Evolutionary conservation across 257 asterid genomes (phyloP).

Genomic region (Solanum microdontum): DNA sequence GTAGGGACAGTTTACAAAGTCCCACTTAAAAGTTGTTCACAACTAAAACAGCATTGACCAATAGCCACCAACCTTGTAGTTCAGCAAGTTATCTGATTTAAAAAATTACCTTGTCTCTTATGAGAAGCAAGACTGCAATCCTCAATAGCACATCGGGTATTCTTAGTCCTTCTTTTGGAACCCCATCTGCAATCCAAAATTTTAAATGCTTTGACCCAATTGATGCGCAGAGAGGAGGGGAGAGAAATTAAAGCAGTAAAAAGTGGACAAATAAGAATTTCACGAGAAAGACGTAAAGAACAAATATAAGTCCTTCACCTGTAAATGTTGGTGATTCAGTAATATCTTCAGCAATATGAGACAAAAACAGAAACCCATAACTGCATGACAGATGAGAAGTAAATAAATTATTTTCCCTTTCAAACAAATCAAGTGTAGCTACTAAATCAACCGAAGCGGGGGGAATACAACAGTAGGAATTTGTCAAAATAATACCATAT

Average conservation of each 20-base stretch:
- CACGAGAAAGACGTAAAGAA: background rate
- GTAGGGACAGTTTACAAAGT: background rate
- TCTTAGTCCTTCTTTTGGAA: conserved; percentile 92
- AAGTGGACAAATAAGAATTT: conserved; percentile 4
- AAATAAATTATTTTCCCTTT: background rate
- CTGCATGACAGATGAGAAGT: conserved; percentile 26
- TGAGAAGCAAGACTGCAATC: conserved; percentile 55
- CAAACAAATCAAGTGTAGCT: background rate
- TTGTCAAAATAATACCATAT: background rate
- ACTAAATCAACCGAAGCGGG: background rate
- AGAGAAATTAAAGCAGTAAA: conserved; percentile 10
- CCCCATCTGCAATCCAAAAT: conserved; percentile 66
- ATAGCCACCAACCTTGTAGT: background rate
- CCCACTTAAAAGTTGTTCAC: background rate
- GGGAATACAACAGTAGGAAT: background rate
- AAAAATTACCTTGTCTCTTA: conserved; percentile 69
- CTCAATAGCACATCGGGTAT: conserved; percentile 77
- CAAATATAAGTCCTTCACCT: conserved; percentile 28
- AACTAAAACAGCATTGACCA: background rate
- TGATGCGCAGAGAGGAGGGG: background rate
- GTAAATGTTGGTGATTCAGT: conserved; percentile 75
- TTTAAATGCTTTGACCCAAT: background rate
- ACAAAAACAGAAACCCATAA: conserved; percentile 66
- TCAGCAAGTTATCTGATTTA: background rate
- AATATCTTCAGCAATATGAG: conserved; percentile 62